Evolutionary conservation across 345 rosid genomes (phyloP).

Genomic region (Ceriops zippeliana): DNA sequence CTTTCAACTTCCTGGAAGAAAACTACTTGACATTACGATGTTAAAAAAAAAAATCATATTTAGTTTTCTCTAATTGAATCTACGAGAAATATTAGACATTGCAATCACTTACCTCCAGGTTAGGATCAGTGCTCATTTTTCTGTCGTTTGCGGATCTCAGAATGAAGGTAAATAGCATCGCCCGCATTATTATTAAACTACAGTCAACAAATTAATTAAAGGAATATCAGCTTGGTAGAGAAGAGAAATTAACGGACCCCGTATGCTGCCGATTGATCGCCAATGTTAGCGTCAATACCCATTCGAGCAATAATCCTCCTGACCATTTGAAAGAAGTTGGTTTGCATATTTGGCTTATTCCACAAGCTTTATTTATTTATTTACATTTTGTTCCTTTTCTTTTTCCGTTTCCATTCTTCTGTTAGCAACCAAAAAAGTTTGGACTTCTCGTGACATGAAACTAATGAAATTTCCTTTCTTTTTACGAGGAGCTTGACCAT

Average conservation of each 20-base stretch:
- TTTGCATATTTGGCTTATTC: no score
- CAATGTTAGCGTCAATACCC: slow-evolving; percentile 12
- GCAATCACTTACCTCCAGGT: background rate
- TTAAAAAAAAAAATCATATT: background rate
- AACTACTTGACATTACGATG: no score
- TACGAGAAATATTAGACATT: background rate
- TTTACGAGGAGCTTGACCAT: background rate
- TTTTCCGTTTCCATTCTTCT: background rate
- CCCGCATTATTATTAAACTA: background rate
- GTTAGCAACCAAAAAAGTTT: background rate
- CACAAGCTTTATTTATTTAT: no score
- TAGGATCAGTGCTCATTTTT: background rate
- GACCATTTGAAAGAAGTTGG: slow-evolving; percentile 5
- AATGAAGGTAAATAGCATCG: background rate
- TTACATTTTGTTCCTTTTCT: slow-evolving; percentile 1
- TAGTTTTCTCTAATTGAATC: background rate
- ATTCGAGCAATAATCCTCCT: slow-evolving; percentile 9
- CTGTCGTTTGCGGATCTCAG: background rate
- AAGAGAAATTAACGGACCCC: slow-evolving; percentile 21
- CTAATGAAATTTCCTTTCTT: background rate
- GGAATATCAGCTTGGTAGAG: background rate
- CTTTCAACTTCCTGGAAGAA: slow-evolving; percentile 7
- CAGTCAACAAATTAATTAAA: background rate
- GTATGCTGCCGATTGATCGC: background rate
- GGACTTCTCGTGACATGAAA: background rate